These are phyloP conservation scores for Carallia pectinifolia DNA, from an alignment of 345 rosid species.

Conservation along the genomic window DNA sequence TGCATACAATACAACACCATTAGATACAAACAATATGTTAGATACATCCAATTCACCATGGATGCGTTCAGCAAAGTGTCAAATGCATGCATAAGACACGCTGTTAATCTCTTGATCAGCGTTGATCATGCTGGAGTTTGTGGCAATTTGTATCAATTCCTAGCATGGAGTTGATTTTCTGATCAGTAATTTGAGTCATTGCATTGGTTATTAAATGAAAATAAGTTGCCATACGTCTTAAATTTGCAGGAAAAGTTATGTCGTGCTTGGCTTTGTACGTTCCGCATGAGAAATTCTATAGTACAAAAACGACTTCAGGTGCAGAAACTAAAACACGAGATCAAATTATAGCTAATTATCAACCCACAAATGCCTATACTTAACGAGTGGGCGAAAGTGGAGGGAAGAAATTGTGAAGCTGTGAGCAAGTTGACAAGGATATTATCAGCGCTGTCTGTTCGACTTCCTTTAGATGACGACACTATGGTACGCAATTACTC, in stretches of 20 bases:
- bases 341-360: conserved; percentile 41
- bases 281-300: conserved; percentile 37
- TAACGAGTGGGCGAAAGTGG: conserved; percentile 50
- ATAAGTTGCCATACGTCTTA: neutral
- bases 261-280: conserved; percentile 49
- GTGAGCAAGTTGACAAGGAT: conserved; percentile 55
- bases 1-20: too few species aligned
- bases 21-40: too few species aligned
- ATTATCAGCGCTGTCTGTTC: conserved; percentile 50
- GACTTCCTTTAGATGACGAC: conserved; percentile 46
- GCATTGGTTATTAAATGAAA: too few species aligned
- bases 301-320: conserved; percentile 41
- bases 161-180: too few species aligned
- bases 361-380: conserved; percentile 49
- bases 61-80: too few species aligned
- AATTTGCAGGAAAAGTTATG: conserved; percentile 48
- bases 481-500: conserved; percentile 40
- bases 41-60: too few species aligned
- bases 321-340: conserved; percentile 37
- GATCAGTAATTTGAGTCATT: too few species aligned
- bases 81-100: too few species aligned
- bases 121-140: too few species aligned
- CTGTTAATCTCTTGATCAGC: too few species aligned
- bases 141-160: too few species aligned
- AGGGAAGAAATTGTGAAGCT: conserved; percentile 51